These are phyloP conservation scores for Calamus simplicifolius DNA, from an alignment of 176 grass and related monocot genomes.

Conservation along the genomic window DNA sequence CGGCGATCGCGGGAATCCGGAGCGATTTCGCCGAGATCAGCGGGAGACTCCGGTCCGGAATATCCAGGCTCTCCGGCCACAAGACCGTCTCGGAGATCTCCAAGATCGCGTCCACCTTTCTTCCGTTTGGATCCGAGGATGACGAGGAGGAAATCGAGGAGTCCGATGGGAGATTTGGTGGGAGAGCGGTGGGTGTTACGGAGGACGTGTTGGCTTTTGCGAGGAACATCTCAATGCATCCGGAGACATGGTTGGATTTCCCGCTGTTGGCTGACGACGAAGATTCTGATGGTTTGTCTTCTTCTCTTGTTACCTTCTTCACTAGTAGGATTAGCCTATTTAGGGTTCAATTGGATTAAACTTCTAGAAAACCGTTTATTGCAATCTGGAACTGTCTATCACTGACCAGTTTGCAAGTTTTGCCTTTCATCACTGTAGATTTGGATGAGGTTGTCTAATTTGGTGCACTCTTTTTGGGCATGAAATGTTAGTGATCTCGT, in stretches of 20 bases:
- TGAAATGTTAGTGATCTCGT: no score
- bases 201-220: slow-evolving; percentile 83
- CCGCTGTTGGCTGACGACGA: slow-evolving; percentile 77
- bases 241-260: slow-evolving; percentile 93
- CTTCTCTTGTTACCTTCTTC: slow-evolving; percentile 37
- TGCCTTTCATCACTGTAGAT: no score
- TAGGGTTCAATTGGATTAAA: no score
- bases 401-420: no score
- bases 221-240: slow-evolving; percentile 76
- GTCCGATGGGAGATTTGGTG: slow-evolving; percentile 26
- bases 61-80: slow-evolving; percentile 59
- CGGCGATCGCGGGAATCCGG: slow-evolving; percentile 45
- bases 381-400: no score
- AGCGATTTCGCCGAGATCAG: slow-evolving; percentile 55
- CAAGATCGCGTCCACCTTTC: slow-evolving; percentile 67
- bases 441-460: no score
- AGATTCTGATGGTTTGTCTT: slow-evolving; percentile 59
- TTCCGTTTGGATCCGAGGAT: slow-evolving; percentile 53
- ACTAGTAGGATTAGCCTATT: neutral
- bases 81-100: slow-evolving; percentile 67
- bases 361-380: no score
- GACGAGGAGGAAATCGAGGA: slow-evolving; percentile 27
- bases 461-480: no score
- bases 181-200: slow-evolving; percentile 68
- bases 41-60: slow-evolving; percentile 43